Percentiles rank a stretch among this genome's conserved stretches.
Conservation (phyloP, 345 rosid species). For the Excoecaria cochinchinensis region DNA sequence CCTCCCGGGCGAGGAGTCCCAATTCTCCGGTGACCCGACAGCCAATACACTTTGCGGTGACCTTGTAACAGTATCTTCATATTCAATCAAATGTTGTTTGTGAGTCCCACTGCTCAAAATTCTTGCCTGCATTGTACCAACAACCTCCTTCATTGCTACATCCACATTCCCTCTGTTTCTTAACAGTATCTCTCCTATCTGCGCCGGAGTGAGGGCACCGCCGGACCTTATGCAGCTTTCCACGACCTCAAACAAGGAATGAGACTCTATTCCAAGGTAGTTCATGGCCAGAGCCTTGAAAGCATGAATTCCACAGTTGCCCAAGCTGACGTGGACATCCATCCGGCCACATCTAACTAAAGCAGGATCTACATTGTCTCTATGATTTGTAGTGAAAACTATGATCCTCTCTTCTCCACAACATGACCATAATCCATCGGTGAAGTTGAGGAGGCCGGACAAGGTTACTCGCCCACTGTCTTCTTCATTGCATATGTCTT, state of each 20-base stretch:
- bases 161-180: slow-evolving; percentile 43
- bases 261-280: slow-evolving; percentile 37
- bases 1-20: slow-evolving; percentile 38
- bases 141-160: slow-evolving; percentile 43
- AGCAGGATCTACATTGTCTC: slow-evolving; percentile 47
- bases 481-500: slow-evolving; percentile 13
- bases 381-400: slow-evolving; percentile 46
- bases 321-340: slow-evolving; percentile 47
- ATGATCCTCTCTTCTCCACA: slow-evolving; percentile 48
- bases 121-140: slow-evolving; percentile 35
- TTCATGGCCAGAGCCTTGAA: slow-evolving; percentile 40
- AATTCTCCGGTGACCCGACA: slow-evolving; percentile 37
- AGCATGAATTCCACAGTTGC: slow-evolving; percentile 43
- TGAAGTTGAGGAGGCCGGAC: slow-evolving; percentile 46
- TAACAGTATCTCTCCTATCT: slow-evolving; percentile 42
- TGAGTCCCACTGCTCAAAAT: slow-evolving; percentile 21
- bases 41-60: slow-evolving; percentile 44
- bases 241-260: slow-evolving; percentile 34
- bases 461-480: slow-evolving; percentile 40
- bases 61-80: slow-evolving; percentile 32
- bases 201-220: slow-evolving; percentile 47
- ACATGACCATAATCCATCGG: slow-evolving; percentile 50
- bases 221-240: slow-evolving; percentile 44
- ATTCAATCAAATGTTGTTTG: slow-evolving; percentile 19
- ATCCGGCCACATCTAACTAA: slow-evolving; percentile 48